Conservation (phyloP, 1,139 yeast genomes). For the Blastobotrys elegans region DNA sequence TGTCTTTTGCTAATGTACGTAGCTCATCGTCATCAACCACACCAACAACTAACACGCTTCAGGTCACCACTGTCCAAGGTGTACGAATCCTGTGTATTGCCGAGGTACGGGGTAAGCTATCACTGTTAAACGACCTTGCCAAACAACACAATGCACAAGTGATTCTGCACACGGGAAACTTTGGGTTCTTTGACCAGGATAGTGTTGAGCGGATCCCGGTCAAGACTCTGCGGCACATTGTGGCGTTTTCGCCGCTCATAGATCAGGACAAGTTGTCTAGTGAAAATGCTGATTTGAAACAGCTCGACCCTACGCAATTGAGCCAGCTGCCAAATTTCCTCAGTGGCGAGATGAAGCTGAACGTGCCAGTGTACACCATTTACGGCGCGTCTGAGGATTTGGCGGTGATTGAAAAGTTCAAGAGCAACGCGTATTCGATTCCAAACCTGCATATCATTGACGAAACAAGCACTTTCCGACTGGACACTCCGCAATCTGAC, state of each 20-base stretch:
- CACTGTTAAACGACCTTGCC: constrained; percentile 46
- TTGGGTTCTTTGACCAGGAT: constrained; percentile 66
- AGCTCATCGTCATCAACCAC: neutral
- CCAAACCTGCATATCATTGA: constrained; percentile 60
- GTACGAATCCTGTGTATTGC: constrained; percentile 48
- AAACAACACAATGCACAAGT: constrained; percentile 42
- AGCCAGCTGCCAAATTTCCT: constrained; percentile 54
- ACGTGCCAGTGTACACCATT: constrained; percentile 69
- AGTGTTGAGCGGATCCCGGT: constrained; percentile 48
- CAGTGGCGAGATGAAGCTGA: constrained; percentile 42
- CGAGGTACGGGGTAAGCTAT: constrained; percentile 50
- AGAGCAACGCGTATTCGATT: constrained; percentile 47
- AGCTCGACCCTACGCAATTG: constrained; percentile 37
- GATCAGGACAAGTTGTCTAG: constrained; percentile 41
- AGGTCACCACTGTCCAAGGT: constrained; percentile 28
- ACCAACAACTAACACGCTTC: constrained; percentile 1
- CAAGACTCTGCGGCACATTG: constrained; percentile 51
- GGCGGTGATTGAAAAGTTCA: constrained; percentile 55
- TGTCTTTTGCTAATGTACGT: constrained; percentile 6
- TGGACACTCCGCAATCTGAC: constrained; percentile 38
- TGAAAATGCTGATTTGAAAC: constrained; percentile 38
- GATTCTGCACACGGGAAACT: constrained; percentile 71
- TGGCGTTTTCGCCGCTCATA: constrained; percentile 61
- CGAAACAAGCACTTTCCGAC: constrained; percentile 41
- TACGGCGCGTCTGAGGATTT: constrained; percentile 77